phyloP scores from a whole-genome alignment of 2,329 filamentous ascomycete species.

The Massarina eburnea region DNA sequence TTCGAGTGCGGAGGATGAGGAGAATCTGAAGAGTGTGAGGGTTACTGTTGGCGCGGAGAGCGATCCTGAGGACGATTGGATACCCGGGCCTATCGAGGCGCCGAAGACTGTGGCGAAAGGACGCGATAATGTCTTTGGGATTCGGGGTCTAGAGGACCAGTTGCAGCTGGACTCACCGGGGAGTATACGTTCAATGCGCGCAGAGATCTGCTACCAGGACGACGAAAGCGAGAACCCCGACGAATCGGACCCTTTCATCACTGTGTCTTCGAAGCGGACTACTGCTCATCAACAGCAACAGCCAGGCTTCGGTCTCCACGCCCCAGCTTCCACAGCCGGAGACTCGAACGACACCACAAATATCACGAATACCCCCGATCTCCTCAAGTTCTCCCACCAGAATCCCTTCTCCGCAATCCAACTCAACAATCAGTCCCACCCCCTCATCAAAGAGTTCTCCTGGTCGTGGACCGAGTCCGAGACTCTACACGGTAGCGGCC shows the following conservation, averaged over 20 bases:
- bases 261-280: slow-evolving; percentile 20
- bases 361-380: slow-evolving; percentile 19
- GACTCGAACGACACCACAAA: slow-evolving; percentile 1
- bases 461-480: slow-evolving; percentile 33
- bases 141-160: slow-evolving; percentile 26
- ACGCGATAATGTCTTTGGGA: slow-evolving; percentile 34
- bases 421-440: slow-evolving; percentile 24
- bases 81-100: slow-evolving; percentile 30
- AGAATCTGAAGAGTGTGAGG: slow-evolving; percentile 27
- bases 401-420: slow-evolving; percentile 32
- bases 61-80: slow-evolving; percentile 41
- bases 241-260: slow-evolving; percentile 27
- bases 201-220: slow-evolving; percentile 2
- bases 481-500: slow-evolving; percentile 25
- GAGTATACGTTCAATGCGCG: slow-evolving; percentile 14
- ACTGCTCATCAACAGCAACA: slow-evolving; percentile 8
- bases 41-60: slow-evolving; percentile 28
- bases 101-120: slow-evolving; percentile 15
- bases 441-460: slow-evolving; percentile 33
- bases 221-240: slow-evolving; percentile 14
- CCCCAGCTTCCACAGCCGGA: slow-evolving; percentile 13
- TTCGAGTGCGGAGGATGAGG: slow-evolving; percentile 31
- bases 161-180: slow-evolving; percentile 25
- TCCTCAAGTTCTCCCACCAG: slow-evolving; percentile 28
- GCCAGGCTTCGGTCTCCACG: slow-evolving; percentile 22